Evolutionary conservation across 1,284 basidiomycete genomes (phyloP), one percentile per base, ranked within the genome.

Genomic region (Mycosarcoma maydis): DNA sequence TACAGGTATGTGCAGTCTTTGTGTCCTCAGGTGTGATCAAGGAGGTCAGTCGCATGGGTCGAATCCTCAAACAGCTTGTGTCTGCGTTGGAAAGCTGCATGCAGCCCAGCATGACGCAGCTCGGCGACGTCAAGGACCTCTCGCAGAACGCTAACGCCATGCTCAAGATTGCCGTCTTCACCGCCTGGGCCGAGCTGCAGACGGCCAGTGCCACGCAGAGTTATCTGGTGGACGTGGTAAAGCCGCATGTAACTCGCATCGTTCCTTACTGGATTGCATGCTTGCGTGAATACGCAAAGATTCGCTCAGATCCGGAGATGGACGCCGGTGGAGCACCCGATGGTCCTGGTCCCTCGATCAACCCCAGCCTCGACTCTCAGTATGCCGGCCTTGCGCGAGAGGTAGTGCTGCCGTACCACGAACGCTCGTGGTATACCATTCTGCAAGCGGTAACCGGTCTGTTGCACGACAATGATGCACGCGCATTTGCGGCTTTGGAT

Each of bases 11-110:
- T 76, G 96, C 95, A 3, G 87, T 93, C 11, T 98, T 96, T 78
- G 92, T 98, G 2, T 93, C 93, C 0, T 93, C 90, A 69, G 96
- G 96, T n/a, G 89, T 97, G 19, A 90, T 98, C 43, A 92, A 91
- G 78, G 92, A 98, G 80, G 87, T 94, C 8, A 84, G 85, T 45
- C 86, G 91, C 56, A 97, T 98, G 94, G 94, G 94, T 0, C 88
- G 96, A 32, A 96, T 98, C 50, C 84, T 98, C 45, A 96, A 92
- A 82, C 86, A 96, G 19, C 84, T 99, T 9, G 74, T 77, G 9
- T 72, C 87, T 3, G 92, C 94, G 1, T 85, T 98, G n/a, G 91
- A 94, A 59, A 61, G 41, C 30, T 50, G 51, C 37, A 34, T 74
- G 94, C 93, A 91, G 58, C 87, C 90, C 6, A 90, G 89, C 4